Evolutionary conservation across 2,329 filamentous ascomycete species (phyloP), one percentile per base, ranked within the genome.

Genomic region (Rhytidhysteron rufulum): DNA sequence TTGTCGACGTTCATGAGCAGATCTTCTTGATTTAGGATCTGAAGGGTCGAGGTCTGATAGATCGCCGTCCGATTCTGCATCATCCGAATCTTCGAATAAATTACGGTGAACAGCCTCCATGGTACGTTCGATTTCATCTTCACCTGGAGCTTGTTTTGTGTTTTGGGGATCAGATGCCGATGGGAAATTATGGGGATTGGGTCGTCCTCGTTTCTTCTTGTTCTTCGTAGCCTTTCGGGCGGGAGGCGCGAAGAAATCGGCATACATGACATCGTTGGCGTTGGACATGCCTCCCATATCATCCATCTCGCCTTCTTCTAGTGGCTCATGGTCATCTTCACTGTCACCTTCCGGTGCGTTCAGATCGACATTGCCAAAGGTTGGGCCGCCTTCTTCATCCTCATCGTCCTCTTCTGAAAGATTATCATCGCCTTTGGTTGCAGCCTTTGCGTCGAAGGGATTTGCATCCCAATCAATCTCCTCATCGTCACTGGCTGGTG

Each of bases 201-300:
- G 77, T 15, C 78, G 69, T 29, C 75, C 73, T 31, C 71, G 68
- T 43, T 66, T 68, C 44, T 76, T 79, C 57, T 74, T 79, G 44
- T 76, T 79, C 56, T 76, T 81, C 42, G 74, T 75, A 46, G 70
- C 73, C 65, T 93, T 94, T 53, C 79, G 81, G 16, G 84, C 77
- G 9, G 90, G 91, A 8, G 88, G 87, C 3, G 86, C 88, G 57
- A 96, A 97, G 69, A 96, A 97, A 63, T 97, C 89, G 45, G 84
- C 83, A 66, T 95, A 97, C 68, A 84, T 88, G 55, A 96, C 75
- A 47, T 90, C 85, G 60, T 95, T 95, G 36, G 90, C 89, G 55
- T 95, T 94, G 47, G 75, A 72, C 48, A 75, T 71, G 34, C 77
- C 78, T 37, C 77, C 76, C 29, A 75, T 53, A 24, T 55, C 68